phyloP scores from a whole-genome alignment of 2,329 filamentous ascomycete genomes.

The Drechslera avenae region DNA sequence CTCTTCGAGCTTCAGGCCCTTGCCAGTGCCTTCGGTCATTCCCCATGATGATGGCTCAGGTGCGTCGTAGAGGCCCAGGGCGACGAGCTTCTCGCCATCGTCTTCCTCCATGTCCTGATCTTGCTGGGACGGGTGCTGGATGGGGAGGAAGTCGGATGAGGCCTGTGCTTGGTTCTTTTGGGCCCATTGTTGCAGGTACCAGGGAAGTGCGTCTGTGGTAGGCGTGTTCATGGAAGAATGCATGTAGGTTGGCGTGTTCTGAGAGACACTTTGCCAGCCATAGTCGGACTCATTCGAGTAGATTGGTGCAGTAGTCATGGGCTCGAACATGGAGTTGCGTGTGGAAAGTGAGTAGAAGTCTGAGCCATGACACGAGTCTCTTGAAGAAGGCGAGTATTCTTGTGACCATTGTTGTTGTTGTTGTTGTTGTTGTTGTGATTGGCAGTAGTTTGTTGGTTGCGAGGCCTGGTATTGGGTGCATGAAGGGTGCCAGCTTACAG shows the following conservation, averaged over 20 bases:
- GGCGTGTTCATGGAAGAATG: constrained; percentile 42
- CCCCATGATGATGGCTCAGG: constrained; percentile 65
- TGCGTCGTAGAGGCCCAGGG: constrained; percentile 79
- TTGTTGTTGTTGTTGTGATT: constrained; percentile 32
- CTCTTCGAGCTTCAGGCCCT: constrained; percentile 80
- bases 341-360: constrained; percentile 46
- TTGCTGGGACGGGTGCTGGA: constrained; percentile 55
- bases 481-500: constrained; percentile 77
- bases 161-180: constrained; percentile 40
- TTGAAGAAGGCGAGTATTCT: constrained; percentile 29
- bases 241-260: constrained; percentile 31
- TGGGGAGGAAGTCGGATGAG: constrained; percentile 56
- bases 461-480: constrained; percentile 53
- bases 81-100: constrained; percentile 74
- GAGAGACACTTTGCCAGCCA: constrained; percentile 35
- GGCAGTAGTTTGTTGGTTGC: constrained; percentile 28
- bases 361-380: constrained; percentile 35
- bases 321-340: constrained; percentile 39
- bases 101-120: constrained; percentile 60
- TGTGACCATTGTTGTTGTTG: constrained; percentile 37
- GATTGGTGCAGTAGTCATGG: constrained; percentile 19
- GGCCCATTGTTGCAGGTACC: constrained; percentile 47
- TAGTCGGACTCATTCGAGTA: constrained; percentile 28
- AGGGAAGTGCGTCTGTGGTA: constrained; percentile 39
- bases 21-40: constrained; percentile 61